These are phyloP conservation scores for Epichloe gansuensis DNA, from an alignment of 2,329 filamentous ascomycete genomes.

Conservation along the genomic window DNA sequence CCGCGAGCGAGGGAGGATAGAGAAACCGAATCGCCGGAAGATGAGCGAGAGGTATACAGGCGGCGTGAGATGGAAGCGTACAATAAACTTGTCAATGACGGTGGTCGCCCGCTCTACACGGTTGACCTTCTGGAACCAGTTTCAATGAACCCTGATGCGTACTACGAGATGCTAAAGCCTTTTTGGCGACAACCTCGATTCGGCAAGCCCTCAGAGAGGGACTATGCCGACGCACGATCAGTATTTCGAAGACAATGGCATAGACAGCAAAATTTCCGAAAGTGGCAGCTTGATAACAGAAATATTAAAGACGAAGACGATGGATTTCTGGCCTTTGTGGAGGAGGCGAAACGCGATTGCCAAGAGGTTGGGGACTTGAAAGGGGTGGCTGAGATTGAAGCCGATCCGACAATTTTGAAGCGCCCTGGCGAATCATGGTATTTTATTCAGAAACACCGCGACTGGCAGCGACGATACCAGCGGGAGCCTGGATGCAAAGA, in stretches of 20 bases:
- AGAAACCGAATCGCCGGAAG: not conserved
- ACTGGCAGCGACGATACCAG: conserved; percentile 2
- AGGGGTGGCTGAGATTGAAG: conserved; percentile 4
- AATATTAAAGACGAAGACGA: conserved; percentile 10
- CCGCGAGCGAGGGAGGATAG: conserved; percentile 1
- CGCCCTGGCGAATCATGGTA: conserved; percentile 1
- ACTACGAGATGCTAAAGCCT: conserved; percentile 16
- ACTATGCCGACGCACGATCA: not conserved
- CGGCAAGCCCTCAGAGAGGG: not conserved
- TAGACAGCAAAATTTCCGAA: conserved; percentile 19
- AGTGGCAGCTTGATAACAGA: conserved; percentile 18
- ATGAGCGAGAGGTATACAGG: not conserved
- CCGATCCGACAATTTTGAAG: conserved; percentile 7
- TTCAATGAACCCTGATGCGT: conserved; percentile 9
- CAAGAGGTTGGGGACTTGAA: not conserved
- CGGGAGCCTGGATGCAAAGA: conserved; percentile 9
- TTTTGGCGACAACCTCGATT: conserved; percentile 10
- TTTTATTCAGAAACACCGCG: conserved; percentile 1
- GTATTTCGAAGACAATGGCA: conserved; percentile 16
- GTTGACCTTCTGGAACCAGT: conserved; percentile 16
- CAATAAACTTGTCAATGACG: conserved; percentile 17
- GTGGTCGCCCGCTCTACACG: conserved; percentile 19
- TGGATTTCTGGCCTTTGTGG: conserved; percentile 7
- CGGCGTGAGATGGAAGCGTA: conserved; percentile 13
- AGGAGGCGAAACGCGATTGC: conserved; percentile 2